Evolutionary conservation across 345 rosid genomes (phyloP), one percentile per base, ranked within the genome.

Genomic region (Eucalyptus sp.): DNA sequence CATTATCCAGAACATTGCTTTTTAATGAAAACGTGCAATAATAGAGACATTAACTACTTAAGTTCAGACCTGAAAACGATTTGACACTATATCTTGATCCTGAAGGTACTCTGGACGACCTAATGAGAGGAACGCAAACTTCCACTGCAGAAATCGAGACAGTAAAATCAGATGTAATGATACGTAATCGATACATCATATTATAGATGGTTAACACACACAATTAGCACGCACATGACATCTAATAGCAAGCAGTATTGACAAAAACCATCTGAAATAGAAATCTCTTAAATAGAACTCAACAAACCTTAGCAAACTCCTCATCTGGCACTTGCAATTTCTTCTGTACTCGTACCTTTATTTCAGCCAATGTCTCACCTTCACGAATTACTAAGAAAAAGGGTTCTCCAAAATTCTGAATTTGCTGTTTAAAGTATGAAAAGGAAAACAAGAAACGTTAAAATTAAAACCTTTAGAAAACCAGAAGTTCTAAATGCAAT

Each of bases 401-500:
- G 17, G 99, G 99, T 90, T 97, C 99, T 31, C 99, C 99, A 89
- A 98, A 98, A 93, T 97, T 98, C 90, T 94, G 96, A 86, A 97
- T 94, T 96, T 94, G 97, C 99, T 98, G 93, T 89, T 79, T 33
- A 81, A 91, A 92, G 87, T 87, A 68, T 86, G 87, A 90, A 50
- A 2, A 64, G 24, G 50, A 86, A 87, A 88, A 83, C 87, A 60
- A 86, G n/a, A 62, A 27, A 88, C 51, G 7, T 5, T n/a, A 64
- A 51, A 20, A 54, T 87, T 18, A 60, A 29, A 56, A 37, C 79
- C 51, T 41, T 64, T 48, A 46, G 37, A 16, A 49, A 49, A 64
- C 29, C 27, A 68, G 29, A 64, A 37, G 27, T 49, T 71, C 85
- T 41, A 76, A 49, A 87, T 24, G 54, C 68, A 85, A 64, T 22